Evolutionary conservation across 768 basidiomycete genomes (phyloP).

Genomic region (Suillus americanus): DNA sequence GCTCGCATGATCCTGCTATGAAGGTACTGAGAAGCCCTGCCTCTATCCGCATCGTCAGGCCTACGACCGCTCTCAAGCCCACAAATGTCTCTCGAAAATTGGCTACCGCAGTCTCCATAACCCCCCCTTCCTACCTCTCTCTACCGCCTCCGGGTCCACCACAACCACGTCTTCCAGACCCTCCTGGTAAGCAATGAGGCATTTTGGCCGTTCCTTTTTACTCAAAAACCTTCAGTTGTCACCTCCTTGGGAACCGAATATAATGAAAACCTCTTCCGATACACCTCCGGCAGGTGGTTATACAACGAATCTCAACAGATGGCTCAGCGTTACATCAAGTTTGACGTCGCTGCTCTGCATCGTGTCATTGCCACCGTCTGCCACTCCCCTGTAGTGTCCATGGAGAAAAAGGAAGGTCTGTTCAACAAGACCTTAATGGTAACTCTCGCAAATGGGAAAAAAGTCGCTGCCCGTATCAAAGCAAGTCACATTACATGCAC

Average conservation of each 20-base stretch:
- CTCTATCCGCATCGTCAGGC: constrained; percentile 7
- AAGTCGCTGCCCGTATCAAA: constrained; percentile 14
- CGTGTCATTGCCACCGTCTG: constrained; percentile 14
- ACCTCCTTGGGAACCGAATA: constrained; percentile 3
- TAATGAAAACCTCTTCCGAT: constrained; percentile 13
- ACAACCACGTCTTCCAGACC: neutral
- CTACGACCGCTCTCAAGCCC: neutral
- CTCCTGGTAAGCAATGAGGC: constrained; percentile 1
- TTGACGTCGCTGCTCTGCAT: constrained; percentile 20
- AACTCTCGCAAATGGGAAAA: constrained; percentile 11
- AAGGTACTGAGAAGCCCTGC: constrained; percentile 5
- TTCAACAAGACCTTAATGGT: constrained; percentile 17
- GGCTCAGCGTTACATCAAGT: constrained; percentile 13
- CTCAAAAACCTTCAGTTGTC: neutral
- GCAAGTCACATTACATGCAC: constrained; percentile 4
- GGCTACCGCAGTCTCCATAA: constrained; percentile 12
- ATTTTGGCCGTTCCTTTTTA: neutral
- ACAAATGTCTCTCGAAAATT: constrained; percentile 9
- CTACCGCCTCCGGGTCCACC: constrained; percentile 9
- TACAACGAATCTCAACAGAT: constrained; percentile 27
- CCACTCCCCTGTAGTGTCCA: constrained; percentile 14
- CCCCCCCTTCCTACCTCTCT: constrained; percentile 14
- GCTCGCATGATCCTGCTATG: constrained; percentile 11
- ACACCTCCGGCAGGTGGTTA: constrained; percentile 25
- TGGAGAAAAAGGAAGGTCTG: constrained; percentile 18